Percentiles rank a stretch among this genome's conserved stretches.
Evolutionary conservation across 176 grass and related monocot species (phyloP).

Genomic region (Stipa capillata): DNA sequence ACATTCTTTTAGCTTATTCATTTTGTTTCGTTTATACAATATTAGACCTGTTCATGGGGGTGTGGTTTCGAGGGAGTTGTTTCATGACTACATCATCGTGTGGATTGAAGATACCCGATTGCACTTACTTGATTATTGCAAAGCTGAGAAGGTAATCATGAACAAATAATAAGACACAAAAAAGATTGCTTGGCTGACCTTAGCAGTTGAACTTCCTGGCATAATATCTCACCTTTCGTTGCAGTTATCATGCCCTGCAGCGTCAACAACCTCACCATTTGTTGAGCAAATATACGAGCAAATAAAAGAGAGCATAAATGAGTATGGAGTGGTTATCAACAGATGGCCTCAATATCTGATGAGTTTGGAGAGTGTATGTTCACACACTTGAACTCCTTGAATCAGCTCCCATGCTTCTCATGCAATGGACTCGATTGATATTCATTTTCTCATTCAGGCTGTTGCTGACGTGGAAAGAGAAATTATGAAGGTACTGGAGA

Average conservation of each 20-base stretch:
- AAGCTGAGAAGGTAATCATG: conserved; percentile 59
- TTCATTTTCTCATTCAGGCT: conserved; percentile 35
- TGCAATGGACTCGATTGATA: neutral
- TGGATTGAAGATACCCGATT: conserved; percentile 90
- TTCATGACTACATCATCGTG: conserved; percentile 81
- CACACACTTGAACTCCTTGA: neutral
- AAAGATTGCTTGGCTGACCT: conserved; percentile 1
- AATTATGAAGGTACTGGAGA: conserved; percentile 60
- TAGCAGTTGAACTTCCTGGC: conserved; percentile 15
- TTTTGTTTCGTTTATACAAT: conserved; percentile 7
- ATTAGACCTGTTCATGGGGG: conserved; percentile 73
- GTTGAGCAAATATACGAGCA: conserved; percentile 80
- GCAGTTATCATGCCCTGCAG: conserved; percentile 46
- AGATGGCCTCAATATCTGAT: conserved; percentile 94
- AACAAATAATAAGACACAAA: neutral
- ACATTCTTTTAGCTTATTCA: conserved; percentile 13
- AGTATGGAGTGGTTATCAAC: conserved; percentile 86
- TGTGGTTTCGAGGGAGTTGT: conserved; percentile 82
- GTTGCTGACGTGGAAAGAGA: conserved; percentile 76
- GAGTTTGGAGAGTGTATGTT: conserved; percentile 71
- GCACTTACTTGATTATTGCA: conserved; percentile 90
- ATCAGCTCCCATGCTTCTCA: conserved; percentile 1
- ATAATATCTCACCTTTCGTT: conserved; percentile 25
- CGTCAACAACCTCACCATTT: conserved; percentile 63
- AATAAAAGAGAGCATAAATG: conserved; percentile 78